phyloP scores from a whole-genome alignment of 345 rosid species.

The Heritiera littoralis region DNA sequence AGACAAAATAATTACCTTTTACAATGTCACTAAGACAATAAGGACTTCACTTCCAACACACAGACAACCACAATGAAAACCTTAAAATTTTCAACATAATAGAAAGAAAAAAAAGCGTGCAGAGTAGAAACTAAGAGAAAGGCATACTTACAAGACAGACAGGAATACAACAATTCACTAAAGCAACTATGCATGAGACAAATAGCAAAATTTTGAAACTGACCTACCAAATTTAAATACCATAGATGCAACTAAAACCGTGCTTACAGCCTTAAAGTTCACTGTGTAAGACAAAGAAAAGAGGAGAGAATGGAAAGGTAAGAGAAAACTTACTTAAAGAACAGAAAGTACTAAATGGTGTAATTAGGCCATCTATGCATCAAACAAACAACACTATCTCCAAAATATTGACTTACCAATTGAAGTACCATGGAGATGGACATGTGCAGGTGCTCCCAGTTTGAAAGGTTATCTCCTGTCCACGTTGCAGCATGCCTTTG shows the following conservation, averaged over 20 bases:
- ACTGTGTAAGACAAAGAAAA: slow-evolving; percentile 2
- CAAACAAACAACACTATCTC: slow-evolving; percentile 2
- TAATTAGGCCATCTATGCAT: slow-evolving; percentile 9
- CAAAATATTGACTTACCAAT: slow-evolving; percentile 57
- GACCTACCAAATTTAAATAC: background rate
- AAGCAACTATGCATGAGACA: background rate
- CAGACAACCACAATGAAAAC: background rate
- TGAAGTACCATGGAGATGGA: slow-evolving; percentile 92
- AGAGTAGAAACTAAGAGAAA: slow-evolving; percentile 2
- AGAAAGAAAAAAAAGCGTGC: background rate
- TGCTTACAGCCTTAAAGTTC: background rate
- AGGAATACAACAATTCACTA: background rate
- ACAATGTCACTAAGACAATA: background rate
- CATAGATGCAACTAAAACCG: background rate
- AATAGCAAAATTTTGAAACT: background rate
- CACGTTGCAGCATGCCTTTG: slow-evolving; percentile 92
- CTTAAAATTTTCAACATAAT: background rate
- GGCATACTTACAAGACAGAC: background rate
- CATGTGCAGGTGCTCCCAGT: slow-evolving; percentile 92
- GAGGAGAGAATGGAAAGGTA: background rate
- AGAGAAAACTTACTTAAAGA: background rate
- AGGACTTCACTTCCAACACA: background rate
- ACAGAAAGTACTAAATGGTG: background rate
- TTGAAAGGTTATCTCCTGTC: slow-evolving; percentile 95
- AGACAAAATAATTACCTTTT: background rate